These are phyloP conservation scores for Ramalina intermedia DNA, from an alignment of 495 filamentous ascomycete genomes.

Conservation along the genomic window DNA sequence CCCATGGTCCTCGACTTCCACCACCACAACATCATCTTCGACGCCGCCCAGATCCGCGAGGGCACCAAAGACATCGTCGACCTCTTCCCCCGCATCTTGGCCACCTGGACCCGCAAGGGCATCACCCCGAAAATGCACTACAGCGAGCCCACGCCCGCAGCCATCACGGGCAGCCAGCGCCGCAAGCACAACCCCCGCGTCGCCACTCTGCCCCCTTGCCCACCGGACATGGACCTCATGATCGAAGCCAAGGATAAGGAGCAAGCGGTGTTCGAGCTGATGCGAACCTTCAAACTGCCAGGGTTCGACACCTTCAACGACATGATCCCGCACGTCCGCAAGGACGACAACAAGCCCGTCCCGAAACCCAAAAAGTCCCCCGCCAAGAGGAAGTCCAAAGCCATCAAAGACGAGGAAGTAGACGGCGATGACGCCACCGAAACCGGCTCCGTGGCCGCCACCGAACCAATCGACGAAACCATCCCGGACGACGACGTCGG, in stretches of 20 bases:
- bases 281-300: conserved; percentile 72
- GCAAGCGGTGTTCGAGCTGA: conserved; percentile 89
- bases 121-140: conserved; percentile 97
- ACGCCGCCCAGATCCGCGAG: conserved; percentile 55
- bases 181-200: conserved; percentile 77
- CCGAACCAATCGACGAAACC: conserved; percentile 16
- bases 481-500: conserved; percentile 58
- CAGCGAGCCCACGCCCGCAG: conserved; percentile 59
- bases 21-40: conserved; percentile 90
- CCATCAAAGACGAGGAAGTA: conserved; percentile 33
- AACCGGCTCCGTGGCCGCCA: conserved; percentile 28
- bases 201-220: conserved; percentile 64
- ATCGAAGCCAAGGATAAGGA: conserved; percentile 99
- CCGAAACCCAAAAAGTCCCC: conserved; percentile 33
- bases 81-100: conserved; percentile 58
- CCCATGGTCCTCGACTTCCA: conserved; percentile 88
- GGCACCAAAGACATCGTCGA: conserved; percentile 69
- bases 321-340: conserved; percentile 59
- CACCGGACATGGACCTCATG: conserved; percentile 81
- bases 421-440: conserved; percentile 30
- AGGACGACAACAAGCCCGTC: conserved; percentile 59
- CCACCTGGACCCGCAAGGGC: conserved; percentile 73
- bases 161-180: conserved; percentile 60
- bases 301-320: conserved; percentile 64
- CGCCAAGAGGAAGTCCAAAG: conserved; percentile 32